phyloP scores from a whole-genome alignment of 257 asterid species.

The Striga asiatica region DNA sequence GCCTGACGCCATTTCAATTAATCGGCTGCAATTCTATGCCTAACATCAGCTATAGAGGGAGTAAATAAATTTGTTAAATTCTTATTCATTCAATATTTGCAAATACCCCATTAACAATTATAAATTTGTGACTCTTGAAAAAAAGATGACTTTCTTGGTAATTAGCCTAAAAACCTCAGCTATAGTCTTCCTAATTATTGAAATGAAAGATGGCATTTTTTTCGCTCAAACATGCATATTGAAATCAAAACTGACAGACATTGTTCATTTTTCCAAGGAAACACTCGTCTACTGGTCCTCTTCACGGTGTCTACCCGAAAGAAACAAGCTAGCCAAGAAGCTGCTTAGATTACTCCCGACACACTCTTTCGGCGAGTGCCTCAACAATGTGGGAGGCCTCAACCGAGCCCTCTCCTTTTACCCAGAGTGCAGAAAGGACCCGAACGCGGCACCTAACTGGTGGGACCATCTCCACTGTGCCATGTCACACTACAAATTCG shows the following conservation, averaged over 20 bases:
- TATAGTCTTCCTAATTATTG: too few relatives aligned
- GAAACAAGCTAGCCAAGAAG: constrained; percentile 64
- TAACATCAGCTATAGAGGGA: too few relatives aligned
- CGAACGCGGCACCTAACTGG: constrained; percentile 64
- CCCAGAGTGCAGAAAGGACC: constrained; percentile 61
- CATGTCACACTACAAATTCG: constrained; percentile 92
- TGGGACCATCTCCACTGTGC: constrained; percentile 97
- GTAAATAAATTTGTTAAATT: too few relatives aligned
- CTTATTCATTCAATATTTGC: too few relatives aligned
- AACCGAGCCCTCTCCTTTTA: constrained; percentile 66
- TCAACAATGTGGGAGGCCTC: constrained; percentile 86
- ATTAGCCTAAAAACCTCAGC: too few relatives aligned
- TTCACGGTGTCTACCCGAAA: constrained; percentile 81
- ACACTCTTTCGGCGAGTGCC: constrained; percentile 94
- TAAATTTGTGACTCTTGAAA: too few relatives aligned
- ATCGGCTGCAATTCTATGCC: too few relatives aligned
- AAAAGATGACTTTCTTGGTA: too few relatives aligned
- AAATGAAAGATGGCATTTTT: too few relatives aligned
- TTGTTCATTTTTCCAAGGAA: constrained; percentile 32
- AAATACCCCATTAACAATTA: too few relatives aligned
- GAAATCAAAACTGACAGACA: neutral
- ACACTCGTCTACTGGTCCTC: constrained; percentile 97
- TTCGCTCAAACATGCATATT: too few relatives aligned
- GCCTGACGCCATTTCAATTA: too few relatives aligned
- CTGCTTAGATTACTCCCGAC: constrained; percentile 55